A percentile compares a stretch with the other conserved stretches of the same genome.
Conservation (phyloP, 371 early-diverging fungal genomes). For the Globomyces sp. region DNA sequence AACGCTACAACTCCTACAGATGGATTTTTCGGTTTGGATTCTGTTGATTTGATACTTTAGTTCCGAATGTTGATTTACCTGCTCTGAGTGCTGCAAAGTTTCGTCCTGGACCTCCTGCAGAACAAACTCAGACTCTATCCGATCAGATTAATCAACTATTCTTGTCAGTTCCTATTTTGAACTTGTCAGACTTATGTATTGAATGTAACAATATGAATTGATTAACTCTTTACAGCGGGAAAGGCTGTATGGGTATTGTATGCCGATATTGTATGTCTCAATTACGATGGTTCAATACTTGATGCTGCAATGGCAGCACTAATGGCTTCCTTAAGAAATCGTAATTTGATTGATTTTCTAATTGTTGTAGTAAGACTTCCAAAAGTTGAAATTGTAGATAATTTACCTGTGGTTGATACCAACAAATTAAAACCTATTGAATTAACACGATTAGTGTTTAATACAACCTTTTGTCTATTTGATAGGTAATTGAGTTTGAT, state of each 20-base stretch:
- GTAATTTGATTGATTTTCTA: constrained; percentile 40
- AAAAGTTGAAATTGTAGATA: constrained; percentile 1
- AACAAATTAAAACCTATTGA: not conserved
- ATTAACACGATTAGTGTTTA: not conserved
- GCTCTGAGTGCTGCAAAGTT: constrained; percentile 83
- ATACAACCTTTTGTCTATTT: constrained; percentile 8
- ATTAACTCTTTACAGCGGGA: constrained; percentile 32
- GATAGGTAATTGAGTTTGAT: not conserved
- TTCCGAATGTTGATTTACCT: constrained; percentile 89
- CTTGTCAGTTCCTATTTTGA: constrained; percentile 49
- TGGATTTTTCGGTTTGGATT: constrained; percentile 61
- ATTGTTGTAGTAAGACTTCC: not conserved
- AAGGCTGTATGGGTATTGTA: constrained; percentile 88
- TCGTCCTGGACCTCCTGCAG: constrained; percentile 84
- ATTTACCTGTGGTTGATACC: no score
- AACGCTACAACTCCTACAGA: constrained; percentile 53
- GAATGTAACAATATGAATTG: constrained; percentile 33
- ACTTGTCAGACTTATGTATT: constrained; percentile 76
- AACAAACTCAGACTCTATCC: constrained; percentile 80
- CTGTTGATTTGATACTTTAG: constrained; percentile 22
- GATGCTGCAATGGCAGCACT: constrained; percentile 86
- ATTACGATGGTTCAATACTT: constrained; percentile 86
- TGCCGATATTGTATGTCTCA: constrained; percentile 85
- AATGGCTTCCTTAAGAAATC: constrained; percentile 65
- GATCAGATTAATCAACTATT: constrained; percentile 63